Evolutionary conservation across 2,329 filamentous ascomycete genomes (phyloP), one percentile per base, ranked within the genome.

Genomic region (Plenodomus tracheiphilus): DNA sequence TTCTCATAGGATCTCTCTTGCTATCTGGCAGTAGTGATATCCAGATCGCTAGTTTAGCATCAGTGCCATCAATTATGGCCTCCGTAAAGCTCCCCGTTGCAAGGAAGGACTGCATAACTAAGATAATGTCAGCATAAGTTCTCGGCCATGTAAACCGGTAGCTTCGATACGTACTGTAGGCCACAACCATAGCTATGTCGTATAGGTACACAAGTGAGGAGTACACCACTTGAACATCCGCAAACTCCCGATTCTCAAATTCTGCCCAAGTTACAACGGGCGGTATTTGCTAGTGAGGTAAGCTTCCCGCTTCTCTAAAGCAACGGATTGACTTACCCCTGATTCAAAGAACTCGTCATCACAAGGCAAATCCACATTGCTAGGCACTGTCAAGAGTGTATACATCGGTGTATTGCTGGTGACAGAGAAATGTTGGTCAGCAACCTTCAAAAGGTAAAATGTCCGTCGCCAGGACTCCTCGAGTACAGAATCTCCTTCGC

Each of bases 381-480:
- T 80, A 5, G 78, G 73, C 13, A 91, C 78, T 45, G 85, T 82
- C 54, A 83, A 87, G 22, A 89, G 76, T 5, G 79, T 68, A 65
- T 88, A 88, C 43, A 82, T 85, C 21, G 86, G 87, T 51, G 82
- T 81, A n/a, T 84, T 82, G 57, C 86, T 86, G 54, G 95, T 84
- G 3, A 89, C 87, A 3, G 90, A 88, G 51, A 94, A 81, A 79
- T 95, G 86, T 42, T 87, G 89, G 66, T 95, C 90, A 7, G 89
- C 80, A 19, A 90, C 79, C 62, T 86, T 89, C 5, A 89, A 55
- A 60, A 84, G 89, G 88, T 91, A 96, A 88, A 90, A 97, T 1
- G 91, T 96, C 44, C 92, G 81, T 21, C 91, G 83, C 82, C 89
- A 87, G 64, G 86, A 91, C 71, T 97, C 92, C 66, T 92, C 89